Percentiles rank a stretch among this genome's conserved stretches.
Conservation (phyloP, 1,139 yeast genomes). For the Sugiyamaella castrensis region DNA sequence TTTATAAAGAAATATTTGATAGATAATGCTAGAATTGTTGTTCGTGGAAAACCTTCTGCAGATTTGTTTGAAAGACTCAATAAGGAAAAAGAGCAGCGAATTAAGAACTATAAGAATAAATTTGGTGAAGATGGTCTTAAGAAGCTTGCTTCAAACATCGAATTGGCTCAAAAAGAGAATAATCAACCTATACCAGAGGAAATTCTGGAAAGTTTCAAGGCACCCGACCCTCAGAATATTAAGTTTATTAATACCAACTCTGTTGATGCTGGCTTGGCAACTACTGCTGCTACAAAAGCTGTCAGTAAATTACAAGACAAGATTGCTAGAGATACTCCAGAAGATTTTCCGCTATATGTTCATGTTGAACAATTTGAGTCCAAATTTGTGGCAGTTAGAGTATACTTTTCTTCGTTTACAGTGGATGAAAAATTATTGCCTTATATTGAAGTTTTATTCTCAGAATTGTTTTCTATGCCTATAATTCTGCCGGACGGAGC, state of each 20-base stretch:
- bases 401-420: conserved; percentile 61
- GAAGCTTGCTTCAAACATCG: conserved; percentile 49
- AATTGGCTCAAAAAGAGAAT: conserved; percentile 63
- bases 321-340: conserved; percentile 41
- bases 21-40: conserved; percentile 65
- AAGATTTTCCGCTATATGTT: conserved; percentile 60
- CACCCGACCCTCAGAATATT: conserved; percentile 75
- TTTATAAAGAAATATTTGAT: conserved; percentile 55
- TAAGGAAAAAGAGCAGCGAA: conserved; percentile 48
- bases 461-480: conserved; percentile 69
- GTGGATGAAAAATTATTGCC: conserved; percentile 59
- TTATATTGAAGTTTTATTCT: conserved; percentile 59
- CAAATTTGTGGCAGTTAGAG: conserved; percentile 69
- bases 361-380: conserved; percentile 81
- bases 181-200: conserved; percentile 72
- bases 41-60: conserved; percentile 74
- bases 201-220: conserved; percentile 43
- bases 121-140: conserved; percentile 63
- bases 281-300: not conserved
- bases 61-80: conserved; percentile 54
- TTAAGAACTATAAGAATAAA: conserved; percentile 48
- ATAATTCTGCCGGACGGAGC: conserved; percentile 61
- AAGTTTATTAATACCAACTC: conserved; percentile 69
- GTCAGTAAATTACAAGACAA: conserved; percentile 31
- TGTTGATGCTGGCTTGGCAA: conserved; percentile 41